These are phyloP conservation scores for Uncinocarpus reesii DNA, from an alignment of 2,329 filamentous ascomycete species.

Conservation along the genomic window DNA sequence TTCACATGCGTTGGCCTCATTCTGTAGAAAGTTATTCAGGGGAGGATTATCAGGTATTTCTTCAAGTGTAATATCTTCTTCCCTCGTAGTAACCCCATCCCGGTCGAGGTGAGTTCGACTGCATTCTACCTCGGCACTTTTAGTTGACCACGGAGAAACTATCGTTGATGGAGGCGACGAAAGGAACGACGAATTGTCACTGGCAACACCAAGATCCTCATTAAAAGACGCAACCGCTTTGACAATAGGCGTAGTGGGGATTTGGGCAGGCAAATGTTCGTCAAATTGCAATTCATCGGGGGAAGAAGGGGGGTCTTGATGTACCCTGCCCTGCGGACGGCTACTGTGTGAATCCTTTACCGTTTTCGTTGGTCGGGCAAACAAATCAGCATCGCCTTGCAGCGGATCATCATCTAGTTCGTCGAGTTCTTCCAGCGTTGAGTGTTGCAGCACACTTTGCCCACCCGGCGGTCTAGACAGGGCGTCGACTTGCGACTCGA, in stretches of 20 bases:
- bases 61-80: background rate
- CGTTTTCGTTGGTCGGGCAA: background rate
- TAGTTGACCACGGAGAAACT: conserved; percentile 5
- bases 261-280: conserved; percentile 15
- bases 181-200: conserved; percentile 26
- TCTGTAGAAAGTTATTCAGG: background rate
- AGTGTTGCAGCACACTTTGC: background rate
- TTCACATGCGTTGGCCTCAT: background rate
- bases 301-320: conserved; percentile 21
- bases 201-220: conserved; percentile 10
- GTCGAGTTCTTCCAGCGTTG: background rate
- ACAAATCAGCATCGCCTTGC: conserved; percentile 1
- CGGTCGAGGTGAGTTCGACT: background rate
- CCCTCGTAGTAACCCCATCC: background rate
- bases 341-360: background rate
- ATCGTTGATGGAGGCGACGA: conserved; percentile 27
- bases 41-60: too few species aligned
- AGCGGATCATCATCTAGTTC: conserved; percentile 12
- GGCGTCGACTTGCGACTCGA: background rate
- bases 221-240: background rate
- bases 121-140: background rate
- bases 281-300: conserved; percentile 32
- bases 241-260: conserved; percentile 11
- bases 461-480: background rate
- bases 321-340: background rate